phyloP scores from a whole-genome alignment of 805 yeast genomes.

The Suhomyces xylopsoci region DNA sequence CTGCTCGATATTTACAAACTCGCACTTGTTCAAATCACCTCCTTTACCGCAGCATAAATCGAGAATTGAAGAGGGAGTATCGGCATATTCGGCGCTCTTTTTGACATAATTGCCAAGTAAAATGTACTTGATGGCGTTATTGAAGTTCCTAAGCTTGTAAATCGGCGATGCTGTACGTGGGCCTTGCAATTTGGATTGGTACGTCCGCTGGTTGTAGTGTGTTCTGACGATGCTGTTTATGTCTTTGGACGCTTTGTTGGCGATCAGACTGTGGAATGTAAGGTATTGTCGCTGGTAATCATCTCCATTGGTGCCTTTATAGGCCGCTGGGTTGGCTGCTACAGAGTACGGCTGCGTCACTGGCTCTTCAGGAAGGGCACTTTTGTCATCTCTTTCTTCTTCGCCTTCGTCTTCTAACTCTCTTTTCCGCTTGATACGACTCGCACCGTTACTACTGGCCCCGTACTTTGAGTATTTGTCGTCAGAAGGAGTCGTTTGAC shows the following conservation, averaged over 20 bases:
- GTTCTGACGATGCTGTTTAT: conserved; percentile 69
- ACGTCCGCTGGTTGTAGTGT: conserved; percentile 85
- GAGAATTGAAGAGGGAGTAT: conserved; percentile 46
- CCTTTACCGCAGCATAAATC: conserved; percentile 98
- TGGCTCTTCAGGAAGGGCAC: neutral
- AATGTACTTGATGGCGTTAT: conserved; percentile 87
- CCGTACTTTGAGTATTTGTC: conserved; percentile 19
- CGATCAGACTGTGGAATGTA: conserved; percentile 37
- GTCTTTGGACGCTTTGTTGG: conserved; percentile 33
- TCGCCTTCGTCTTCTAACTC: conserved; percentile 2
- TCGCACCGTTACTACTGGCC: neutral
- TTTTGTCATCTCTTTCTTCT: neutral
- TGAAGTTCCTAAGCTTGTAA: conserved; percentile 80
- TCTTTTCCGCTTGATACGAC: conserved; percentile 7
- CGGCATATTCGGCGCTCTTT: conserved; percentile 15
- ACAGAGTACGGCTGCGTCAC: neutral
- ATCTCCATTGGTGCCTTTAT: neutral
- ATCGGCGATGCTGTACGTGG: conserved; percentile 77
- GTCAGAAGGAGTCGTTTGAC: neutral
- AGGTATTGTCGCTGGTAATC: conserved; percentile 21
- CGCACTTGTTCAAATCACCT: conserved; percentile 92
- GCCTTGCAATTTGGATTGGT: conserved; percentile 55
- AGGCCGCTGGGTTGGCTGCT: conserved; percentile 5
- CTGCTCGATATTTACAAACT: conserved; percentile 65
- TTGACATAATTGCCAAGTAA: conserved; percentile 67